These are phyloP conservation scores for Sclerotinia nivalis DNA, from an alignment of 2,329 filamentous ascomycete genomes.

Conservation along the genomic window DNA sequence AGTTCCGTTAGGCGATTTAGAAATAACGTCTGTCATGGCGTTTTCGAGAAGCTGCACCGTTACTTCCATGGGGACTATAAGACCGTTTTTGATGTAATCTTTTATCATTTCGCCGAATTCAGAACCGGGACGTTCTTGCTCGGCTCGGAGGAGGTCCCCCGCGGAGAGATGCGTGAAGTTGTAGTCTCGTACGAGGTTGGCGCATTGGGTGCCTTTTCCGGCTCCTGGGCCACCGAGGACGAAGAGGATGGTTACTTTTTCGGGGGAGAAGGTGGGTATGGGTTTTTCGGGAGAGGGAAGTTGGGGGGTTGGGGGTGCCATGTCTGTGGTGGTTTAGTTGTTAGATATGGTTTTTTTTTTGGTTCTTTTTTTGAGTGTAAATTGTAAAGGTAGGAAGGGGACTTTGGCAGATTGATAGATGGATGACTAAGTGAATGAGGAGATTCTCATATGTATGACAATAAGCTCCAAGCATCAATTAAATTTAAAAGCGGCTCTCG, in stretches of 20 bases:
- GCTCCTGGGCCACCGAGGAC: slow-evolving; percentile 94
- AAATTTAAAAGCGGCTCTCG: slow-evolving; percentile 38
- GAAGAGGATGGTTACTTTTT: slow-evolving; percentile 88
- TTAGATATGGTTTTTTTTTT: too few species aligned
- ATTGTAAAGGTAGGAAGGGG: not conserved
- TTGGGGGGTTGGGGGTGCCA: slow-evolving; percentile 25
- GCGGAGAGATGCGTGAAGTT: slow-evolving; percentile 92
- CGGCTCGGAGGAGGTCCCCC: slow-evolving; percentile 88
- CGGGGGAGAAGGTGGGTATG: slow-evolving; percentile 69
- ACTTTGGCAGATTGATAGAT: slow-evolving; percentile 13
- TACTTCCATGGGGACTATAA: slow-evolving; percentile 98
- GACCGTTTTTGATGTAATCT: slow-evolving; percentile 88
- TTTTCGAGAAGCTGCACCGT: slow-evolving; percentile 93
- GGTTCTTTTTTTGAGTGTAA: too few species aligned
- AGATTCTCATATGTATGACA: not conserved
- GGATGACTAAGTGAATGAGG: not conserved
- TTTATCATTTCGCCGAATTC: slow-evolving; percentile 93
- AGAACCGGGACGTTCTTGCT: slow-evolving; percentile 83
- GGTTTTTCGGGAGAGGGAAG: slow-evolving; percentile 54
- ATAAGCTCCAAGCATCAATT: not conserved
- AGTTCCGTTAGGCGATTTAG: slow-evolving; percentile 51
- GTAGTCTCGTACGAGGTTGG: slow-evolving; percentile 81
- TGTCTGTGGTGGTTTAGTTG: slow-evolving; percentile 21
- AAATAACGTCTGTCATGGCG: slow-evolving; percentile 75
- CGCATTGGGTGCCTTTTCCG: slow-evolving; percentile 95